Evolutionary conservation across 768 basidiomycete species (phyloP).

Genomic region (Gelatoporia subvermispora): DNA sequence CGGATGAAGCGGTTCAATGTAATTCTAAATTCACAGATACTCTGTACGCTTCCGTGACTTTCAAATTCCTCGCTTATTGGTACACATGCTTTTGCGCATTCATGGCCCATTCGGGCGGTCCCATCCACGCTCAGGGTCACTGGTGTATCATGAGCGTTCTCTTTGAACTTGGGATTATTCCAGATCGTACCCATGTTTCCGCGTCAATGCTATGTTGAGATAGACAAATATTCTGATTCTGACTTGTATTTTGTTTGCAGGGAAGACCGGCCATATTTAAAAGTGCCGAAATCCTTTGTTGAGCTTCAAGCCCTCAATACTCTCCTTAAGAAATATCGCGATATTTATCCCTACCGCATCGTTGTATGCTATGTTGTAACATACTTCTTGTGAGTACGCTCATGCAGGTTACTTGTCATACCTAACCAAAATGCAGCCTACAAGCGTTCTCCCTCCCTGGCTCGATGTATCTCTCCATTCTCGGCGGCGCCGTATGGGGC

Average conservation of each 20-base stretch:
- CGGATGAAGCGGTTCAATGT: no score
- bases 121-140: no score
- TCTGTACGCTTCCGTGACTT: no score
- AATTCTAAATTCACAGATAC: no score
- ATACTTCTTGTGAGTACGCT: conserved; percentile 78
- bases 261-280: conserved; percentile 68
- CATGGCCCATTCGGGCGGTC: no score
- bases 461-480: conserved; percentile 96
- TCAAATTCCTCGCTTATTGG: no score
- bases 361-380: conserved; percentile 83
- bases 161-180: no score
- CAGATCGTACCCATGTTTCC: no score
- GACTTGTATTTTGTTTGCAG: conserved; percentile 40
- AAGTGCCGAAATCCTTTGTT: conserved; percentile 83
- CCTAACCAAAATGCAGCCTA: conserved; percentile 44
- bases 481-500: conserved; percentile 95
- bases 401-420: neutral
- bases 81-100: no score
- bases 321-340: conserved; percentile 87
- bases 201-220: no score
- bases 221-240: no score
- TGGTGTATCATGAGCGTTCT: no score
- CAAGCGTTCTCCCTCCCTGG: conserved; percentile 97
- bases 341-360: conserved; percentile 81
- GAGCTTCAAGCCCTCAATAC: conserved; percentile 82